Conservation (phyloP, 2,329 filamentous ascomycete genomes). For the Paradendryphiella salina region DNA sequence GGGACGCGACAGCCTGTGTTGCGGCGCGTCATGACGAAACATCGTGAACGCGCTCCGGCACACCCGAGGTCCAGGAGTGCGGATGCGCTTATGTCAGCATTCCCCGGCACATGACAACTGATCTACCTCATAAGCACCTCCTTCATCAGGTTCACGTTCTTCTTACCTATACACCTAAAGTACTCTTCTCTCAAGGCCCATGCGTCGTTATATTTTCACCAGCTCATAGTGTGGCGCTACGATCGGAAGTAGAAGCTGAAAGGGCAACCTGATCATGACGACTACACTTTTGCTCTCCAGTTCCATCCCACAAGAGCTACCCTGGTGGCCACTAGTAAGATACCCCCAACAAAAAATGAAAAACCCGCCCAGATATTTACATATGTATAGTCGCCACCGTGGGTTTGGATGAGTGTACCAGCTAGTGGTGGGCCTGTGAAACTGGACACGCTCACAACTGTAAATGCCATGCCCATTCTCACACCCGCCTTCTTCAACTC, state of each 20-base stretch:
- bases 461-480: constrained; percentile 46
- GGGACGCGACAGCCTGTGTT: neutral
- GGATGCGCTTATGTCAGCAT: too few relatives aligned
- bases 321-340: constrained; percentile 32
- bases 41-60: too few relatives aligned
- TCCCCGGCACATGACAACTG: too few relatives aligned
- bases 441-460: constrained; percentile 41
- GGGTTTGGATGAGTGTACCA: constrained; percentile 38
- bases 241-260: neutral
- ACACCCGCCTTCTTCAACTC: constrained; percentile 42
- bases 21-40: neutral
- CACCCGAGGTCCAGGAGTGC: too few relatives aligned
- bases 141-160: too few relatives aligned
- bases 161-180: too few relatives aligned
- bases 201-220: too few relatives aligned
- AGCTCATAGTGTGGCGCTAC: too few relatives aligned
- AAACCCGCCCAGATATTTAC: constrained; percentile 46
- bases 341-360: constrained; percentile 36
- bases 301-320: constrained; percentile 36
- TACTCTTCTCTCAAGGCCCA: too few relatives aligned
- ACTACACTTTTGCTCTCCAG: constrained; percentile 33
- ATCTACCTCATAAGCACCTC: too few relatives aligned
- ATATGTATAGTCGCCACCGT: constrained; percentile 36
- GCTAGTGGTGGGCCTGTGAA: constrained; percentile 44
- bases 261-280: neutral